phyloP scores from a whole-genome alignment of 441 rosid genomes.

The Omphalea diandra region DNA sequence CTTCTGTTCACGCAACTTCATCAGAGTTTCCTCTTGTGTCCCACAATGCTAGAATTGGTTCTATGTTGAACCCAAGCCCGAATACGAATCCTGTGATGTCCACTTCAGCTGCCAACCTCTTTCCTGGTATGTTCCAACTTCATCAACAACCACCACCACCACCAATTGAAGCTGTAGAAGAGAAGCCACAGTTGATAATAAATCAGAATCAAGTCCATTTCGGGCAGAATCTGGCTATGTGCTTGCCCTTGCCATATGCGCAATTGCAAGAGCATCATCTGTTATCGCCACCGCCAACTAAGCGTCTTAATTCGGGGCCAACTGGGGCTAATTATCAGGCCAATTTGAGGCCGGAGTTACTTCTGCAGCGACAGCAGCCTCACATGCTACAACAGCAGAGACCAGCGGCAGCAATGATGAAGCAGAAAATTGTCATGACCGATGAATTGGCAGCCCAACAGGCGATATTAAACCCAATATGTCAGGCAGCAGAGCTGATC shows the following conservation, averaged over 20 bases:
- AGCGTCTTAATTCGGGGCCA: constrained; percentile 43
- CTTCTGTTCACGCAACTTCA: constrained; percentile 25
- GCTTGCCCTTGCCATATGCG: constrained; percentile 37
- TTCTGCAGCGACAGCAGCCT: constrained; percentile 38
- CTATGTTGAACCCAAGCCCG: constrained; percentile 30
- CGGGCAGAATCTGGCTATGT: constrained; percentile 40
- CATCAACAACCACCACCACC: constrained; percentile 24
- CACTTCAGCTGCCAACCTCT: constrained; percentile 24
- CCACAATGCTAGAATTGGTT: constrained; percentile 30
- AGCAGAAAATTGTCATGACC: constrained; percentile 36
- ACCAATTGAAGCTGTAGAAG: constrained; percentile 35
- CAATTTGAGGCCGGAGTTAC: constrained; percentile 38
- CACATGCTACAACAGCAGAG: constrained; percentile 37
- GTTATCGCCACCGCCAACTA: constrained; percentile 39
- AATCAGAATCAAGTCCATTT: constrained; percentile 51
- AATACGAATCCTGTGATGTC: constrained; percentile 28
- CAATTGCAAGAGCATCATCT: constrained; percentile 37
- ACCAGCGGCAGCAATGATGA: constrained; percentile 19
- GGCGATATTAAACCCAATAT: constrained; percentile 36
- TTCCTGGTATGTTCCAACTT: constrained; percentile 30
- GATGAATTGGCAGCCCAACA: constrained; percentile 50
- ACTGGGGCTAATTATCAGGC: constrained; percentile 25
- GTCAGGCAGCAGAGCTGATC: constrained; percentile 33
- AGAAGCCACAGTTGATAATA: constrained; percentile 40
- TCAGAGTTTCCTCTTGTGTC: constrained; percentile 28